A percentile compares a stretch with the other conserved stretches of the same genome.
These are phyloP conservation scores for Somion occarium DNA, from an alignment of 1,284 basidiomycete species.

Conservation along the genomic window DNA sequence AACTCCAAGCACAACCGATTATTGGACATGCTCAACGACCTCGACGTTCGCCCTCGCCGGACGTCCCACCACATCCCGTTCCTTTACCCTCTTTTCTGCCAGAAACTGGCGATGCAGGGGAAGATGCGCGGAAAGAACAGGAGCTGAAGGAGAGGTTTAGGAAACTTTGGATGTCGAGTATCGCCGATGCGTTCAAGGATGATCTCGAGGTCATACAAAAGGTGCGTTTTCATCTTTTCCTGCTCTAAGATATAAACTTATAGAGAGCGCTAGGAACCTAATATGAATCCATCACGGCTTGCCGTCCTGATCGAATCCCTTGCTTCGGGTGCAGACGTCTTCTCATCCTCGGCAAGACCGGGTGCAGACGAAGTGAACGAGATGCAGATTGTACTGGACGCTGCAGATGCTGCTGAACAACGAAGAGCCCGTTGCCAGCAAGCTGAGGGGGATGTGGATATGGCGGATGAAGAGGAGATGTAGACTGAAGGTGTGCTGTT, in stretches of 20 bases:
- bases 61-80: conserved; percentile 44
- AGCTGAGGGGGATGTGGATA: neutral
- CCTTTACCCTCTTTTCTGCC: conserved; percentile 54
- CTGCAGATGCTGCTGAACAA: neutral
- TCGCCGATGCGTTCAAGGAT: conserved; percentile 74
- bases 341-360: conserved; percentile 37
- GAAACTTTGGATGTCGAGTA: conserved; percentile 76
- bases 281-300: conserved; percentile 58
- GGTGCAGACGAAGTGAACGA: conserved; percentile 35
- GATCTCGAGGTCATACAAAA: conserved; percentile 76
- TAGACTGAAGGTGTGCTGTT: neutral
- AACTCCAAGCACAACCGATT: too few relatives aligned
- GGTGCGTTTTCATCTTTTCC: conserved; percentile 31
- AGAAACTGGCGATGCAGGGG: conserved; percentile 21
- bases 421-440: neutral
- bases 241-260: neutral
- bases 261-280: conserved; percentile 52
- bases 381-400: conserved; percentile 43
- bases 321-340: conserved; percentile 70
- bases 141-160: conserved; percentile 59
- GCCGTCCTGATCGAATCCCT: conserved; percentile 73
- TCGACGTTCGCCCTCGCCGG: conserved; percentile 39
- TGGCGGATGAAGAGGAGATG: neutral
- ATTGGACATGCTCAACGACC: too few relatives aligned
- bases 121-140: conserved; percentile 38